These are phyloP conservation scores for Pyrenophora tritici-repentis DNA, from an alignment of 2,329 filamentous ascomycete species.

Conservation along the genomic window DNA sequence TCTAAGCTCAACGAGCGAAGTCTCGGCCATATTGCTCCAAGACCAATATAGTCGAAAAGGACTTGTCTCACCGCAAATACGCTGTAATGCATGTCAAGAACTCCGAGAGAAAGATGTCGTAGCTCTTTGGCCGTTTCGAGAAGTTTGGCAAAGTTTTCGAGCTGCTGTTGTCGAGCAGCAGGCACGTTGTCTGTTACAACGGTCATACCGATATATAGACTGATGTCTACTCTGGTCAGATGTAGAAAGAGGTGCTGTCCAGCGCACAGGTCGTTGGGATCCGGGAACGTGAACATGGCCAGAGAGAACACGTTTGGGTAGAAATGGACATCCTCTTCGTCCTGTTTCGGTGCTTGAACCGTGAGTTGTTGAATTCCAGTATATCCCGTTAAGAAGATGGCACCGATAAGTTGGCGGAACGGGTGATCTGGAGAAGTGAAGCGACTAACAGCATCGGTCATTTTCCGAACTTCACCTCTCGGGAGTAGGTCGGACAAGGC, in stretches of 20 bases:
- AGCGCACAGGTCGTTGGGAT: conserved; percentile 21
- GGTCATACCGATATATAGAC: conserved; percentile 8
- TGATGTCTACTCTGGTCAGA: conserved; percentile 26
- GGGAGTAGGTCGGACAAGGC: conserved; percentile 30
- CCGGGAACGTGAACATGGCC: conserved; percentile 24
- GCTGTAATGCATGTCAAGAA: conserved; percentile 17
- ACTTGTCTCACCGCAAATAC: neutral
- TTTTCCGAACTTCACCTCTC: neutral
- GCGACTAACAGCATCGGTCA: neutral
- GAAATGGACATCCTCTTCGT: too few relatives aligned
- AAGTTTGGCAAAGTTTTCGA: conserved; percentile 24
- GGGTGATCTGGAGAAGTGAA: conserved; percentile 20
- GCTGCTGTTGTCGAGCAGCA: neutral
- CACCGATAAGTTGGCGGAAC: conserved; percentile 37
- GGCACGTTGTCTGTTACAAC: neutral
- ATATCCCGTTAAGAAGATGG: conserved; percentile 27
- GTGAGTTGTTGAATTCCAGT: conserved; percentile 29
- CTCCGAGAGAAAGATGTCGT: conserved; percentile 21
- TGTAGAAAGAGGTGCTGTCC: conserved; percentile 27
- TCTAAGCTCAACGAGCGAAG: conserved; percentile 28
- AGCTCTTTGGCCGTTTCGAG: conserved; percentile 24
- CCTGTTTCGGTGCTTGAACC: conserved; percentile 3
- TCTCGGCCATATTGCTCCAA: conserved; percentile 28
- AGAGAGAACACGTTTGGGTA: conserved; percentile 22
- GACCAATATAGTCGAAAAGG: conserved; percentile 19